Evolutionary conservation across 331 rosid species (phyloP).

Genomic region (Acacia pycnantha): DNA sequence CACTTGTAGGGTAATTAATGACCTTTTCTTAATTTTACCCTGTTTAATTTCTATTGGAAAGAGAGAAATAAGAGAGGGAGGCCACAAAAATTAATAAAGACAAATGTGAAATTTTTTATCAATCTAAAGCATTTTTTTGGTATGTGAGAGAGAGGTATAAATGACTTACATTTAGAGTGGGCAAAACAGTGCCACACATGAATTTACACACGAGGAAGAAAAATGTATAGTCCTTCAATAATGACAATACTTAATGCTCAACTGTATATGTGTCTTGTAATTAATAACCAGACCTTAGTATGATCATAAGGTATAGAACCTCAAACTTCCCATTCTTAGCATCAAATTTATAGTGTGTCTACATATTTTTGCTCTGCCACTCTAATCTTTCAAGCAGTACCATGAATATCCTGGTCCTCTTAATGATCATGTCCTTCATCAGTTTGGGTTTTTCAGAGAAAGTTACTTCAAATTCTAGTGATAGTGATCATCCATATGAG

Average conservation of each 20-base stretch:
- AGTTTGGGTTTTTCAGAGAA: not conserved
- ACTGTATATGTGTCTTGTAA: conserved; percentile 15
- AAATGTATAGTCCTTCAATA: not conserved
- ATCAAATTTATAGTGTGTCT: not conserved
- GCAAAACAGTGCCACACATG: not conserved
- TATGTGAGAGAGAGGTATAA: no score
- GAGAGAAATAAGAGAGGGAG: no score
- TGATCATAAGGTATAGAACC: not conserved
- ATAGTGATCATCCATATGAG: conserved; percentile 14
- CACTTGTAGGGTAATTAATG: no score
- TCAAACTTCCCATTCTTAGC: not conserved
- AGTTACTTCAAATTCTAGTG: conserved; percentile 11
- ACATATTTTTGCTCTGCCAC: not conserved
- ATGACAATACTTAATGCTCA: conserved; percentile 28
- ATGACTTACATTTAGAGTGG: no score
- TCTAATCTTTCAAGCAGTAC: not conserved
- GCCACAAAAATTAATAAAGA: no score
- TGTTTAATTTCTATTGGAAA: no score
- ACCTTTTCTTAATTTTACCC: no score
- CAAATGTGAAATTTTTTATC: no score
- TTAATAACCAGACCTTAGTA: not conserved
- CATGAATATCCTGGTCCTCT: conserved; percentile 30
- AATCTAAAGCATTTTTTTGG: no score
- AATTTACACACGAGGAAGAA: not conserved
- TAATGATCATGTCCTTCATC: conserved; percentile 4